Conservation (phyloP, 116 monocot genomes). For the Thalassia testudinum region DNA sequence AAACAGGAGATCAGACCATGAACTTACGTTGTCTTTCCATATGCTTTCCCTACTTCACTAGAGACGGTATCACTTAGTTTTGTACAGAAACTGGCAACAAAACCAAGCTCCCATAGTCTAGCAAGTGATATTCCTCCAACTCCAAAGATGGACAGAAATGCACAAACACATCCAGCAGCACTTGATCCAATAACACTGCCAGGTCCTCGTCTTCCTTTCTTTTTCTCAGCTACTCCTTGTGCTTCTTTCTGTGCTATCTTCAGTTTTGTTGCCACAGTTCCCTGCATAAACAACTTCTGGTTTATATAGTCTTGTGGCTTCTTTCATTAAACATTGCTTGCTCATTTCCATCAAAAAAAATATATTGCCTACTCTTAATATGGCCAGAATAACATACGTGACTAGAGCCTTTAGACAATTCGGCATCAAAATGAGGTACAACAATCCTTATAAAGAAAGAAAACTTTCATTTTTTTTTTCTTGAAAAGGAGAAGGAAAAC, state of each 20-base stretch:
- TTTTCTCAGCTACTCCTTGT: slow-evolving; percentile 82
- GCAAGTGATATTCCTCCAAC: slow-evolving; percentile 32
- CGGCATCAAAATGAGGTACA: too few species aligned
- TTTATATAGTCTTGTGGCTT: too few species aligned
- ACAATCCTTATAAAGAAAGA: too few species aligned
- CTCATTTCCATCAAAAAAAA: too few species aligned
- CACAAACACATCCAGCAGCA: slow-evolving; percentile 75
- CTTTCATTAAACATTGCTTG: too few species aligned
- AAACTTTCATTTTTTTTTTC: too few species aligned
- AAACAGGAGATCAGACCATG: too few species aligned
- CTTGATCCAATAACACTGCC: slow-evolving; percentile 89
- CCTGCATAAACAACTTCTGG: too few species aligned
- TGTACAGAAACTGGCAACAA: slow-evolving; percentile 90
- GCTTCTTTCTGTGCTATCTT: slow-evolving; percentile 87
- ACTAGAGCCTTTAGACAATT: too few species aligned
- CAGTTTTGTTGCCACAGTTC: slow-evolving; percentile 76
- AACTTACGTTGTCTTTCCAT: slow-evolving; percentile 93
- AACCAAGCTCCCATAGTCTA: slow-evolving; percentile 64
- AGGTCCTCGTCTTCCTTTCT: slow-evolving; percentile 80
- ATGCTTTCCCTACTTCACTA: slow-evolving; percentile 96
- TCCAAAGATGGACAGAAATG: slow-evolving; percentile 55
- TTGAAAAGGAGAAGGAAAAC: too few species aligned
- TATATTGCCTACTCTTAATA: too few species aligned
- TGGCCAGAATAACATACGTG: too few species aligned
- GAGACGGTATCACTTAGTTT: slow-evolving; percentile 93